phyloP scores from a whole-genome alignment of 2,329 filamentous ascomycete genomes.

The Alternaria conjuncta region DNA sequence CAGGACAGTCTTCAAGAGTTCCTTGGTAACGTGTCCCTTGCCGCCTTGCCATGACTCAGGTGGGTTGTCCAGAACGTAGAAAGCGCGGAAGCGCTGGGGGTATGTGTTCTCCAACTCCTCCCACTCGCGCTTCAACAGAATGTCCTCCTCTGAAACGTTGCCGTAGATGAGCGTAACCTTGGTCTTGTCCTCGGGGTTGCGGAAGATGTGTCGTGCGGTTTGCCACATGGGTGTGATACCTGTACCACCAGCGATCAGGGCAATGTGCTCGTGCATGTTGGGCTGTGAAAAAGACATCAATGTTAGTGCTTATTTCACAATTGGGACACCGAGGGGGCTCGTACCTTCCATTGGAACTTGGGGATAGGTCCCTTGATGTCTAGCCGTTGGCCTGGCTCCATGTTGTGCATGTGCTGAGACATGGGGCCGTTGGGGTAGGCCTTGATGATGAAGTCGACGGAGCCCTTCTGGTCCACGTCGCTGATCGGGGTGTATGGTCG shows the following conservation, averaged over 20 bases:
- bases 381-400: conserved; percentile 81
- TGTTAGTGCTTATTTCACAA: not conserved
- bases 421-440: conserved; percentile 89
- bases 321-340: not conserved
- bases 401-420: conserved; percentile 84
- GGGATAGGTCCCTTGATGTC: conserved; percentile 95
- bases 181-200: conserved; percentile 94
- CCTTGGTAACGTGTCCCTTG: conserved; percentile 85
- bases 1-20: conserved; percentile 91
- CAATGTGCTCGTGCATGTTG: conserved; percentile 93
- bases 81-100: conserved; percentile 92
- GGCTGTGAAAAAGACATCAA: conserved; percentile 34
- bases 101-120: conserved; percentile 90
- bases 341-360: conserved; percentile 80
- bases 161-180: conserved; percentile 96
- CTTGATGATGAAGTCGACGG: conserved; percentile 90
- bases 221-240: conserved; percentile 99
- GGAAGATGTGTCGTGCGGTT: conserved; percentile 88
- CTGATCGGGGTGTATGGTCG: conserved; percentile 92
- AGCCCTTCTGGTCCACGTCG: conserved; percentile 81
- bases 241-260: conserved; percentile 89
- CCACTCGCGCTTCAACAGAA: conserved; percentile 86
- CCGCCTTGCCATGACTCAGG: conserved; percentile 77
- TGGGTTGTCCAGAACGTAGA: conserved; percentile 89
- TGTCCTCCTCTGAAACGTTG: conserved; percentile 88